Conservation (phyloP, 179 eudicot genomes). For the Silene noctiflora region DNA sequence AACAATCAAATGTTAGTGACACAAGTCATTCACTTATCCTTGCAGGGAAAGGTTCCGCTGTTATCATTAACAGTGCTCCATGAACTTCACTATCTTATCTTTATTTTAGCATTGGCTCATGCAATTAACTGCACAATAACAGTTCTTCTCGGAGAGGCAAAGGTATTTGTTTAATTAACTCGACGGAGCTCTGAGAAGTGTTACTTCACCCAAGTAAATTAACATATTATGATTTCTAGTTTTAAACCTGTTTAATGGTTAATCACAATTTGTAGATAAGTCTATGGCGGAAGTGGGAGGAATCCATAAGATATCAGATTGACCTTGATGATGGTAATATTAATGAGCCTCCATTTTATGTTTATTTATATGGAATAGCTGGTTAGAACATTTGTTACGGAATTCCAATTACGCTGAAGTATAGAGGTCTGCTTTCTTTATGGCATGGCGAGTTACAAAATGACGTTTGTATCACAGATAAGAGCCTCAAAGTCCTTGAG, state of each 20-base stretch:
- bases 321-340: neutral
- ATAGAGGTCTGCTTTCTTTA: neutral
- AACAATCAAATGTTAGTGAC: neutral
- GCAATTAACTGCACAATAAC: constrained; percentile 30
- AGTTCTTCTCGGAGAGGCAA: constrained; percentile 25
- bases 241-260: constrained; percentile 8
- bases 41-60: constrained; percentile 28
- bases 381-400: no score
- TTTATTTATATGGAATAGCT: no score
- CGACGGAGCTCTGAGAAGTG: neutral
- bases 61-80: constrained; percentile 29
- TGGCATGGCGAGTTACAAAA: neutral
- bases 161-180: constrained; percentile 17
- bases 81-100: constrained; percentile 30
- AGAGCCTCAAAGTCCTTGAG: constrained; percentile 8
- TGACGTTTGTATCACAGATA: constrained; percentile 14
- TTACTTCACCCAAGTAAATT: neutral
- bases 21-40: neutral
- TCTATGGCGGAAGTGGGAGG: constrained; percentile 23
- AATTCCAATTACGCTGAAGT: neutral
- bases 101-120: constrained; percentile 32
- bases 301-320: constrained; percentile 4
- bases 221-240: neutral
- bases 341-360: neutral
- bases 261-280: neutral